A percentile compares a stretch with the other conserved stretches of the same genome.
These are phyloP conservation scores for Saccharum hybrid DNA, from an alignment of 202 grass and related monocot species.

Conservation along the genomic window DNA sequence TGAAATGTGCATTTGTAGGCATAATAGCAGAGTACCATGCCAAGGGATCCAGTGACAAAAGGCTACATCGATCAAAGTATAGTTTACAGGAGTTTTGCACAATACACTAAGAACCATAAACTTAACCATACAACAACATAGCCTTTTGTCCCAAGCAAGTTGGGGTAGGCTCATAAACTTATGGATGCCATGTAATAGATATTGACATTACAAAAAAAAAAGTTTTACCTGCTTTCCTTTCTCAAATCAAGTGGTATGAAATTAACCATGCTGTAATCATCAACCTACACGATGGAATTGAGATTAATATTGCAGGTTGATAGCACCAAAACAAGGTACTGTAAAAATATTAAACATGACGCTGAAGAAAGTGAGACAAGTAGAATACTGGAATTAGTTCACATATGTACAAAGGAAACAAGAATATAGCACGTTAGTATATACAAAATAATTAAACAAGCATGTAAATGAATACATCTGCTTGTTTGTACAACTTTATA, in stretches of 20 bases:
- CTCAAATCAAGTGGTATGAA: slow-evolving; percentile 93
- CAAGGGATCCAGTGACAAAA: not conserved
- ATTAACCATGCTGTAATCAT: slow-evolving; percentile 98
- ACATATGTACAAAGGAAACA: slow-evolving; percentile 10
- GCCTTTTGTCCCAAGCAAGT: too few relatives aligned
- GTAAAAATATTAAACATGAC: not conserved
- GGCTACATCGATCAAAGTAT: not conserved
- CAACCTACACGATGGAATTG: slow-evolving; percentile 58
- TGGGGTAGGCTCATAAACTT: too few relatives aligned
- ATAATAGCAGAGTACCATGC: not conserved
- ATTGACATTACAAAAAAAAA: not conserved
- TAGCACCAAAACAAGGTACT: not conserved
- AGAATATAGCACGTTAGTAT: not conserved
- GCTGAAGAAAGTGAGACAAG: not conserved
- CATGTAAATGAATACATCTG: not conserved
- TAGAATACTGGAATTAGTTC: not conserved
- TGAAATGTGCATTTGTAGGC: slow-evolving; percentile 5
- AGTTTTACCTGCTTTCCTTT: slow-evolving; percentile 88
- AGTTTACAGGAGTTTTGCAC: not conserved
- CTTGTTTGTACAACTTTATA: not conserved
- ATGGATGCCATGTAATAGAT: not conserved
- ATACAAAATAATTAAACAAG: slow-evolving; percentile 14
- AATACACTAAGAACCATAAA: not conserved
- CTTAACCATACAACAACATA: not conserved
- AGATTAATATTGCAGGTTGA: slow-evolving; percentile 26